phyloP scores from a whole-genome alignment of 2,329 filamentous ascomycete species.

The Epichloe uncinata region DNA sequence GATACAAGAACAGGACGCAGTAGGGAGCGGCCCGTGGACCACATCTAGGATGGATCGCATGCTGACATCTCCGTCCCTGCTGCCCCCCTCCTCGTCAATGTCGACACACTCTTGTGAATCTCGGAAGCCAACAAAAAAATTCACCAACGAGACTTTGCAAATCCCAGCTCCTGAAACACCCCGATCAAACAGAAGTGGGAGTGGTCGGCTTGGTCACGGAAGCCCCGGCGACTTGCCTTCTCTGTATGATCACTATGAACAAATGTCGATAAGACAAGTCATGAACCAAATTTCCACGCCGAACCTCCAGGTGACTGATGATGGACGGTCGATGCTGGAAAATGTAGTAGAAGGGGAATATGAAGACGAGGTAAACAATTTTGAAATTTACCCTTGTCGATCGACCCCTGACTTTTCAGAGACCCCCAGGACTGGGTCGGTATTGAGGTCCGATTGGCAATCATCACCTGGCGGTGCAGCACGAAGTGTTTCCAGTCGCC shows the following conservation, averaged over 20 bases:
- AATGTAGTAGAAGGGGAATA: not conserved
- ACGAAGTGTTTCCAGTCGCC: slow-evolving; percentile 40
- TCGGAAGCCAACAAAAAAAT: slow-evolving; percentile 19
- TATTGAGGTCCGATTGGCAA: slow-evolving; percentile 12
- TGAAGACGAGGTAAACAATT: not conserved
- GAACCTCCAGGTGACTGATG: not conserved
- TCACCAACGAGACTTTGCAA: slow-evolving; percentile 23
- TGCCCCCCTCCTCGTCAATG: slow-evolving; percentile 23
- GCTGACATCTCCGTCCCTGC: slow-evolving; percentile 28
- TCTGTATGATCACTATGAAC: slow-evolving; percentile 45
- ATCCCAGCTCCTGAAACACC: slow-evolving; percentile 11
- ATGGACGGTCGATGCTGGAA: not conserved
- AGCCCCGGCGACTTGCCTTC: slow-evolving; percentile 30
- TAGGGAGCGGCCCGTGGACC: not conserved
- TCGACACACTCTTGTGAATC: slow-evolving; percentile 12
- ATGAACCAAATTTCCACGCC: slow-evolving; percentile 14
- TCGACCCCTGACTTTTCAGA: slow-evolving; percentile 6
- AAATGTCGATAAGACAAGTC: slow-evolving; percentile 36
- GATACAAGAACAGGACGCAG: not conserved
- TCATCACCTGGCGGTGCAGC: slow-evolving; percentile 27
- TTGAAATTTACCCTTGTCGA: not conserved
- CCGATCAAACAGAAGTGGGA: slow-evolving; percentile 15
- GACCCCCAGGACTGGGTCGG: slow-evolving; percentile 9
- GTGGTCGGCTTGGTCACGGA: slow-evolving; percentile 10
- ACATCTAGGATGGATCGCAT: slow-evolving; percentile 25